These are phyloP conservation scores for Fusarium concolor DNA, from an alignment of 2,329 filamentous ascomycete genomes.

Conservation along the genomic window DNA sequence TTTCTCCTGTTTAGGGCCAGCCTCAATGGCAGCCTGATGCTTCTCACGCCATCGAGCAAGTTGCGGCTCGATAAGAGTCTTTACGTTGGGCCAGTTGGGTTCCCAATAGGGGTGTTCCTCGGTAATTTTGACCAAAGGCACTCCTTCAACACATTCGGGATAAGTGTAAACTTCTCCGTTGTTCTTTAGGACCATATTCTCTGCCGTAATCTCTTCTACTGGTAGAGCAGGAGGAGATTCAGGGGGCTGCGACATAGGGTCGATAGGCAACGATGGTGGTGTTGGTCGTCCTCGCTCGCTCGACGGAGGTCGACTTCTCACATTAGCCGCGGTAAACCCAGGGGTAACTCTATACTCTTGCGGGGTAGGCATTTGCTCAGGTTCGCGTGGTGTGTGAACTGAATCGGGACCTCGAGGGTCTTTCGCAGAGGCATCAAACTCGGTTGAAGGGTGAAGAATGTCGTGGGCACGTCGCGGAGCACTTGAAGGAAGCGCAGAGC, in stretches of 20 bases:
- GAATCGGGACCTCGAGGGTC: conserved; percentile 23
- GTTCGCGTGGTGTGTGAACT: conserved; percentile 33
- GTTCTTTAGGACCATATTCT: conserved; percentile 59
- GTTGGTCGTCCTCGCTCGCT: conserved; percentile 46
- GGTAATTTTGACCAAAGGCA: conserved; percentile 64
- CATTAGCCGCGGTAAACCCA: conserved; percentile 51
- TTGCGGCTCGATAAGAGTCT: conserved; percentile 56
- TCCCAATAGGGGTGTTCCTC: conserved; percentile 67
- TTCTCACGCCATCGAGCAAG: conserved; percentile 63
- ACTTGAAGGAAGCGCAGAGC: conserved; percentile 28
- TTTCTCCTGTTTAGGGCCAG: conserved; percentile 49
- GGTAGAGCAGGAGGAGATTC: conserved; percentile 15
- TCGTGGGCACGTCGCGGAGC: conserved; percentile 28
- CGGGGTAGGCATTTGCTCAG: conserved; percentile 44
- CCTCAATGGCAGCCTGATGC: conserved; percentile 53
- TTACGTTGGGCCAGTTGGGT: conserved; percentile 61
- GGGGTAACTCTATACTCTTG: conserved; percentile 44
- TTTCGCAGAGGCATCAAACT: conserved; percentile 35
- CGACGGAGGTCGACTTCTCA: conserved; percentile 45
- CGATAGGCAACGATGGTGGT: conserved; percentile 44
- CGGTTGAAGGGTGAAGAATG: conserved; percentile 37
- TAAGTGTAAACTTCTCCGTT: conserved; percentile 63
- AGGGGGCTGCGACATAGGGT: conserved; percentile 45
- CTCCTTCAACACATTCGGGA: conserved; percentile 64
- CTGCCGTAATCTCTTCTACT: conserved; percentile 57